phyloP scores from a whole-genome alignment of 768 basidiomycete species.

The Lactifluus echinatus region DNA sequence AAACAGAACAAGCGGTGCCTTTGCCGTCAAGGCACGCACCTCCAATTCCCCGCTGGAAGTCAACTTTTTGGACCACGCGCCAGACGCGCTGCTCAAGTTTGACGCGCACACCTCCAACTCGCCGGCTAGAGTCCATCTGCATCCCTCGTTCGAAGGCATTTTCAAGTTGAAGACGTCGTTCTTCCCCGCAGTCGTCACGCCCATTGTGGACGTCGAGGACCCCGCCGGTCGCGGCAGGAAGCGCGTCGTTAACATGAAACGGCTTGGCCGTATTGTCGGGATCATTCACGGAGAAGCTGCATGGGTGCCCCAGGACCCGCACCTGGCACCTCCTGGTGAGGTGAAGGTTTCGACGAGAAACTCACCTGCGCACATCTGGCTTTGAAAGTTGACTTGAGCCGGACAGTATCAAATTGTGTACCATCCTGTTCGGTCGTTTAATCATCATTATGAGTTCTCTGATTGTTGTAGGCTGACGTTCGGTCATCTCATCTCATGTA shows the following conservation, averaged over 20 bases:
- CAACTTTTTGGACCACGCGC: constrained; percentile 1
- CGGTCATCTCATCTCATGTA: no score
- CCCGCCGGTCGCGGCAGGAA: constrained; percentile 10
- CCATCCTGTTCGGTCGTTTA: background rate
- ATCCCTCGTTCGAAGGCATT: constrained; percentile 9
- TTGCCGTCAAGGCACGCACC: background rate
- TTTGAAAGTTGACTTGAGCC: background rate
- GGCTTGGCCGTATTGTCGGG: background rate
- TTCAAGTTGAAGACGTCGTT: constrained; percentile 4
- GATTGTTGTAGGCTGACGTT: no score
- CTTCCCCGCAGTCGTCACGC: background rate
- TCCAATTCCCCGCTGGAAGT: constrained; percentile 4
- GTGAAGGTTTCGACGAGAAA: constrained; percentile 10
- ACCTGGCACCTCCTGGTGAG: background rate
- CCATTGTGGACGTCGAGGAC: background rate
- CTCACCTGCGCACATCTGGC: background rate
- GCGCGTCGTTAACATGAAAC: constrained; percentile 3
- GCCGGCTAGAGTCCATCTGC: constrained; percentile 4
- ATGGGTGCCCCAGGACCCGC: constrained; percentile 8
- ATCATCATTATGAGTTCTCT: background rate
- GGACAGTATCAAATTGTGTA: no score
- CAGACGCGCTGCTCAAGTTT: background rate
- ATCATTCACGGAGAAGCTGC: background rate
- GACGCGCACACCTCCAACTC: constrained; percentile 9
- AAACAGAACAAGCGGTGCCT: background rate